Percentiles rank a stretch among this genome's conserved stretches.
These are phyloP conservation scores for Elongisporangium undulatum DNA, from an alignment of 352 stramenopile species.

Conservation along the genomic window DNA sequence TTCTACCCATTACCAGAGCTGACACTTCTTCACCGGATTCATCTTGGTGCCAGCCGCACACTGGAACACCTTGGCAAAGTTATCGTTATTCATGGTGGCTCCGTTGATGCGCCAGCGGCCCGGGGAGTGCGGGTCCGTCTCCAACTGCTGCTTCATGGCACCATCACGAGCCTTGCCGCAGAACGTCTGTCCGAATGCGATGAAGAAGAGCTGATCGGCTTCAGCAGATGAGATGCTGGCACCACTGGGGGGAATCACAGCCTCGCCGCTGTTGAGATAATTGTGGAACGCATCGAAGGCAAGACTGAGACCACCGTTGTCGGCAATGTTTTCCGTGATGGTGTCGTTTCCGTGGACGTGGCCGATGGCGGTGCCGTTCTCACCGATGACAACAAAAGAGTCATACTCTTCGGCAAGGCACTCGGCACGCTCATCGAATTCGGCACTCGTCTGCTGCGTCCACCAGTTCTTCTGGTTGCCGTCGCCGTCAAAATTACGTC, in stretches of 20 bases:
- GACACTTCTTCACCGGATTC: constrained; percentile 51
- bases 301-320: constrained; percentile 59
- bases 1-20: constrained; percentile 25
- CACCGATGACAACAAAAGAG: constrained; percentile 23
- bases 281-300: constrained; percentile 51
- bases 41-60: constrained; percentile 32
- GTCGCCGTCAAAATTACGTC: constrained; percentile 73
- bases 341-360: constrained; percentile 59
- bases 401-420: constrained; percentile 60
- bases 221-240: constrained; percentile 11
- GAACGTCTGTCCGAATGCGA: constrained; percentile 60
- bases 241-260: neutral
- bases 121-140: constrained; percentile 39
- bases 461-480: constrained; percentile 93
- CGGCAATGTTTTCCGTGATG: constrained; percentile 72
- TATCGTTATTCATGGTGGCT: constrained; percentile 53
- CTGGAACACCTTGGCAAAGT: constrained; percentile 47
- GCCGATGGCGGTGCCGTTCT: constrained; percentile 24
- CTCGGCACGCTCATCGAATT: constrained; percentile 58
- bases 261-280: constrained; percentile 11
- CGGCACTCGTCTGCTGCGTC: constrained; percentile 60
- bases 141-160: constrained; percentile 24
- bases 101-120: constrained; percentile 57
- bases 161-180: constrained; percentile 47
- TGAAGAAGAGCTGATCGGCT: constrained; percentile 57